Conservation (phyloP, 495 filamentous ascomycete species). For the Daldinia bambusicola region DNA sequence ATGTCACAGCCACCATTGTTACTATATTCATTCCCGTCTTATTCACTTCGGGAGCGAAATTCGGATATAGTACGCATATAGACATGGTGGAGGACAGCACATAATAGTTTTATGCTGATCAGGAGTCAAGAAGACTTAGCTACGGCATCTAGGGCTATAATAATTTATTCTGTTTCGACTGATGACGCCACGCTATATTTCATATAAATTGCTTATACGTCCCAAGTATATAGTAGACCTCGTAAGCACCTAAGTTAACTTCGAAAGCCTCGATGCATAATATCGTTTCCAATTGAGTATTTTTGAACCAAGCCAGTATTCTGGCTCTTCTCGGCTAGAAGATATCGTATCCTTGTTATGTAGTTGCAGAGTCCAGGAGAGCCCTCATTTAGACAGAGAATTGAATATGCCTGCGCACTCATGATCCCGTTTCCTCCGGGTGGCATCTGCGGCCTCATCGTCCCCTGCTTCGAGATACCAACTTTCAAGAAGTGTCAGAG, state of each 20-base stretch:
- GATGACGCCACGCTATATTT: background rate
- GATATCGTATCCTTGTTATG: background rate
- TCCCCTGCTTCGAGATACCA: constrained; percentile 47
- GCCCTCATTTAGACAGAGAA: constrained; percentile 24
- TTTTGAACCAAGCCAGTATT: no score
- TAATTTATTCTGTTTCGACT: background rate
- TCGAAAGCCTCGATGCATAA: no score
- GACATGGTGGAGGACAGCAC: background rate
- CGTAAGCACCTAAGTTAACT: no score
- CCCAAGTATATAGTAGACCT: background rate
- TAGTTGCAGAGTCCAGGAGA: background rate
- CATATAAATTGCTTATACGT: background rate
- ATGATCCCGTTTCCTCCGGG: constrained; percentile 26
- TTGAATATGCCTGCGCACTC: constrained; percentile 28
- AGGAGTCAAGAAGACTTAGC: background rate
- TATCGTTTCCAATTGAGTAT: no score
- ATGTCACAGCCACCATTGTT: constrained; percentile 21
- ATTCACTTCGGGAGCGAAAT: background rate
- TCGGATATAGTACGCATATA: no score
- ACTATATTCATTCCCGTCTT: background rate
- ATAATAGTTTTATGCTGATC: background rate
- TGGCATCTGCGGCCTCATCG: constrained; percentile 33
- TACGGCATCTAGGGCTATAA: background rate
- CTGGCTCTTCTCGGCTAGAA: background rate
- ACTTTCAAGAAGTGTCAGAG: constrained; percentile 40